A percentile compares a stretch with the other conserved stretches of the same genome.
phyloP scores from a whole-genome alignment of 768 basidiomycete species.

The Macrolepiota fuliginosa region DNA sequence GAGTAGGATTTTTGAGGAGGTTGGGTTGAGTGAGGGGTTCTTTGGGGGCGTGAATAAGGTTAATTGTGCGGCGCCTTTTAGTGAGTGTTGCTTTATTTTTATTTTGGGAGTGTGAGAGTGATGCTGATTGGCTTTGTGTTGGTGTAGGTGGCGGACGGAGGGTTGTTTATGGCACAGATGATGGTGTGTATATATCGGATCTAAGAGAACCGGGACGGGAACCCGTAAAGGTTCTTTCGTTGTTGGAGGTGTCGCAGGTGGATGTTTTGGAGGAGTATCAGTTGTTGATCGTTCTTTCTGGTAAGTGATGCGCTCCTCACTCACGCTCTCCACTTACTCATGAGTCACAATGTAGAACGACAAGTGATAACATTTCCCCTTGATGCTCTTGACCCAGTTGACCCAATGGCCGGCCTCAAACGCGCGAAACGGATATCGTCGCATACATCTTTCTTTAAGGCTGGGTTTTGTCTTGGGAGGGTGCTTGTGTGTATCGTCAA shows the following conservation, averaged over 20 bases:
- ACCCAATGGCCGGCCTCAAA: slow-evolving; percentile 88
- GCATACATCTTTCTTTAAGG: slow-evolving; percentile 98
- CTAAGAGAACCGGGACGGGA: slow-evolving; percentile 72
- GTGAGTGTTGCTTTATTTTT: slow-evolving; percentile 52
- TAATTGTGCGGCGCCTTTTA: slow-evolving; percentile 85
- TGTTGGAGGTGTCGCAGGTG: slow-evolving; percentile 90
- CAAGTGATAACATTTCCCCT: slow-evolving; percentile 96
- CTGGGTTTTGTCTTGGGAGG: slow-evolving; percentile 86
- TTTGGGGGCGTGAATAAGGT: slow-evolving; percentile 85
- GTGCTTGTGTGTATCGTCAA: slow-evolving; percentile 97
- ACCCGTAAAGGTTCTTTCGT: slow-evolving; percentile 85
- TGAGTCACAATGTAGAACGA: slow-evolving; percentile 57
- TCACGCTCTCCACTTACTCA: not conserved
- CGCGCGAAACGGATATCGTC: slow-evolving; percentile 94
- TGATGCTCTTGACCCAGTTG: slow-evolving; percentile 86
- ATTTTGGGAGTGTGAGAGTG: not conserved
- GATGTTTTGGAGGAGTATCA: slow-evolving; percentile 97
- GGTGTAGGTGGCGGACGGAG: slow-evolving; percentile 71
- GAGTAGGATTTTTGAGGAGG: slow-evolving; percentile 83
- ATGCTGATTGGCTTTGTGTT: slow-evolving; percentile 2
- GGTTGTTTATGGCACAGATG: slow-evolving; percentile 96
- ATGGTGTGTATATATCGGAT: slow-evolving; percentile 95
- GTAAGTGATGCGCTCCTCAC: slow-evolving; percentile 36
- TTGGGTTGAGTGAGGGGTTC: slow-evolving; percentile 83
- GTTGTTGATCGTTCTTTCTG: slow-evolving; percentile 97